Conservation (phyloP, 2,329 filamentous ascomycete species). For the Emmonsiellopsis sp. region DNA sequence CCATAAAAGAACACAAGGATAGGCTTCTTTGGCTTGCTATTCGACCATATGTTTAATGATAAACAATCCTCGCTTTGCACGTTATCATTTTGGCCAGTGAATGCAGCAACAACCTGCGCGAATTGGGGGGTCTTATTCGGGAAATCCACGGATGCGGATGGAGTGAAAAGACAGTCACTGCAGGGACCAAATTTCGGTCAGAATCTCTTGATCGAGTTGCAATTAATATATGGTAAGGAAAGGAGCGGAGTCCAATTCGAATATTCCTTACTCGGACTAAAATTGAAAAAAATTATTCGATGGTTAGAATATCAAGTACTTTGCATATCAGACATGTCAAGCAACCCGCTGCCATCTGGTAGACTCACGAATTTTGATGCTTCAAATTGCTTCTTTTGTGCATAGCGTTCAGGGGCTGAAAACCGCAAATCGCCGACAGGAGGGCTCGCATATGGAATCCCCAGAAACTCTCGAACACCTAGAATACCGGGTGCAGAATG, state of each 20-base stretch:
- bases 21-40: constrained; percentile 18
- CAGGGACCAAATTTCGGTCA: not conserved
- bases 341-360: not conserved
- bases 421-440: constrained; percentile 21
- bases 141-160: constrained; percentile 11
- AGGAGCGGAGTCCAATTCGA: not conserved
- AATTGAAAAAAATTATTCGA: not conserved
- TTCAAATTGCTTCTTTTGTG: constrained; percentile 4
- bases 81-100: constrained; percentile 26
- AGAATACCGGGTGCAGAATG: constrained; percentile 10
- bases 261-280: not conserved
- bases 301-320: not conserved
- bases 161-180: constrained; percentile 18
- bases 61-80: constrained; percentile 28
- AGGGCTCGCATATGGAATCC: constrained; percentile 20
- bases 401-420: constrained; percentile 14
- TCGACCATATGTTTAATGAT: constrained; percentile 26
- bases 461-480: constrained; percentile 18
- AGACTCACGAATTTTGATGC: constrained; percentile 12
- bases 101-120: constrained; percentile 12
- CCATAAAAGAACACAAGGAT: constrained; percentile 36
- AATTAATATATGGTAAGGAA: not conserved
- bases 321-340: not conserved
- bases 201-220: not conserved
- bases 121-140: constrained; percentile 16